These are phyloP conservation scores for Entrophospora sp. DNA, from an alignment of 192 early-diverging fungal species.

Conservation along the genomic window DNA sequence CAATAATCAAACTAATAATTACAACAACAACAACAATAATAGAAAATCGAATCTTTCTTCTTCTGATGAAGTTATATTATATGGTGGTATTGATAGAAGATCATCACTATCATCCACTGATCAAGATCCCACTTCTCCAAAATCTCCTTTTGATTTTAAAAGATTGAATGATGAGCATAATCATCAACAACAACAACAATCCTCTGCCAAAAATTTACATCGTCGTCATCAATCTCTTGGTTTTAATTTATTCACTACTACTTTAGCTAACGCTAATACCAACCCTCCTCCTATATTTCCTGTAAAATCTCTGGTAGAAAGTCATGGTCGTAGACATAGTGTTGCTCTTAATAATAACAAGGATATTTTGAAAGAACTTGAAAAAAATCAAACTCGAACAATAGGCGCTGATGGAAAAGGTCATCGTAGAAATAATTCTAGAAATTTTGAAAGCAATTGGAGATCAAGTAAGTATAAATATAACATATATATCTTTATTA, in stretches of 20 bases:
- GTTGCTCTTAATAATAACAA: slow-evolving; percentile 21
- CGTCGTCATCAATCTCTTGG: slow-evolving; percentile 21
- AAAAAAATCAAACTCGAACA: slow-evolving; percentile 6
- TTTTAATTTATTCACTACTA: not conserved
- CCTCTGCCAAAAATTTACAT: slow-evolving; percentile 11
- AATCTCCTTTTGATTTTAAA: slow-evolving; percentile 17
- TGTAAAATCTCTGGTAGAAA: too few species aligned
- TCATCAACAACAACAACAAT: slow-evolving; percentile 7
- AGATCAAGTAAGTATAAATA: slow-evolving; percentile 19
- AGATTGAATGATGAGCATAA: not conserved
- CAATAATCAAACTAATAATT: too few species aligned
- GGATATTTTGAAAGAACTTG: slow-evolving; percentile 19
- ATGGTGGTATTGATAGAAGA: slow-evolving; percentile 8
- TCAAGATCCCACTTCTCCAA: not conserved
- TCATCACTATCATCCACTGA: too few species aligned
- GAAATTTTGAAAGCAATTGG: slow-evolving; percentile 36
- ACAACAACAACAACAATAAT: slow-evolving; percentile 1
- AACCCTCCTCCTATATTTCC: not conserved
- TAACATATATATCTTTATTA: not conserved
- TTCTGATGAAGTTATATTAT: not conserved
- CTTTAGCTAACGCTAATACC: not conserved
- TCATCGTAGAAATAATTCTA: slow-evolving; percentile 28
- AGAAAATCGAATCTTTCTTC: slow-evolving; percentile 11
- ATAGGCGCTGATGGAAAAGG: slow-evolving; percentile 3
- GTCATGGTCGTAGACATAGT: slow-evolving; percentile 15